Conservation (phyloP, 1,284 basidiomycete genomes). For the Puccinia novopanici region DNA sequence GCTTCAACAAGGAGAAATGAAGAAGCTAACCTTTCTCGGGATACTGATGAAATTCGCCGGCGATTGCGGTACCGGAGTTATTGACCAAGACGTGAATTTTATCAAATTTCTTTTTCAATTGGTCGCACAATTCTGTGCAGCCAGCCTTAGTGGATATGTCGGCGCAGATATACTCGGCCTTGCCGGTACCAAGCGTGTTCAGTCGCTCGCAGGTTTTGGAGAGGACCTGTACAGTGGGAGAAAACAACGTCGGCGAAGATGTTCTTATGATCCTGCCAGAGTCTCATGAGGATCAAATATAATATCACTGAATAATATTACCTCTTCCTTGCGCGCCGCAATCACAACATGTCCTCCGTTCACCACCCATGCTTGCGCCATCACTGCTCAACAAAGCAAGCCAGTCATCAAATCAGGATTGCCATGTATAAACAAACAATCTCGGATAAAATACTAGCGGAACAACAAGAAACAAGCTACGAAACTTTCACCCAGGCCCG, state of each 20-base stretch:
- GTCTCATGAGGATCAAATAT: not conserved
- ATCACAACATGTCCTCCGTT: slow-evolving; percentile 51
- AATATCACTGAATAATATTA: not conserved
- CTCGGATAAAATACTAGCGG: not conserved
- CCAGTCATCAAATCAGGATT: not conserved
- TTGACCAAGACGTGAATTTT: slow-evolving; percentile 50
- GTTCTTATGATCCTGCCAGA: not conserved
- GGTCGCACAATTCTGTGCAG: slow-evolving; percentile 26
- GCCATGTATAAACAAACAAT: not conserved
- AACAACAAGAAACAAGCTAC: not conserved
- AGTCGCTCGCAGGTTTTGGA: slow-evolving; percentile 37
- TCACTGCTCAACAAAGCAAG: slow-evolving; percentile 37
- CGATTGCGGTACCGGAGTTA: slow-evolving; percentile 41
- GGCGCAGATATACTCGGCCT: slow-evolving; percentile 37
- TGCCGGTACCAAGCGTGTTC: slow-evolving; percentile 21
- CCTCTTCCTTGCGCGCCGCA: slow-evolving; percentile 50
- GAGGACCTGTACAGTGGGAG: not conserved
- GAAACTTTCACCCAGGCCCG: slow-evolving; percentile 48
- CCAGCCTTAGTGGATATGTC: slow-evolving; percentile 41
- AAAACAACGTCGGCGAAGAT: not conserved
- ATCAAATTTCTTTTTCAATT: slow-evolving; percentile 36
- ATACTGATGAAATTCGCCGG: slow-evolving; percentile 36
- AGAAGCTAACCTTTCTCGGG: slow-evolving; percentile 46
- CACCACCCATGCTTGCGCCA: slow-evolving; percentile 47
- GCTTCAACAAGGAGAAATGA: too few relatives aligned